These are phyloP conservation scores for Acanthamoeba healyi DNA, from an alignment of 208 protist species.

Conservation along the genomic window DNA sequence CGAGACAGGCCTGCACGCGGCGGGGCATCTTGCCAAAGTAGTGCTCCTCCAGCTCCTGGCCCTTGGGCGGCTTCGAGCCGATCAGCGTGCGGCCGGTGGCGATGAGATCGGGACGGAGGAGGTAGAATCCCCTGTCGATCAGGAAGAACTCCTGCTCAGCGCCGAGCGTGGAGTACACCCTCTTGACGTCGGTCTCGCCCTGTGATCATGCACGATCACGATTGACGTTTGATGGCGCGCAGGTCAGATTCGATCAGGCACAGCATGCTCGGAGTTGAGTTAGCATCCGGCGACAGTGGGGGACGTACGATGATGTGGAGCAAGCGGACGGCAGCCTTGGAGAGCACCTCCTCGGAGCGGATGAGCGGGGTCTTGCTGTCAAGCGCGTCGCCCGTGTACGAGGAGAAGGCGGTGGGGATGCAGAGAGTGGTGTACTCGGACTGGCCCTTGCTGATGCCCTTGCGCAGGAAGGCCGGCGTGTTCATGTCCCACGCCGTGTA, in stretches of 20 bases:
- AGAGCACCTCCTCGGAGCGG: conserved; percentile 84
- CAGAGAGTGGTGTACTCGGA: conserved; percentile 84
- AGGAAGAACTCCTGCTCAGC: conserved; percentile 93
- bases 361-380: conserved; percentile 93
- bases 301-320: conserved; percentile 61
- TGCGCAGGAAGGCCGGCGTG: conserved; percentile 88
- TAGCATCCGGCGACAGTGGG: too few relatives aligned
- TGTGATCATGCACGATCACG: background rate
- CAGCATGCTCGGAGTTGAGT: too few relatives aligned
- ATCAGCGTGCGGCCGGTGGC: conserved; percentile 89
- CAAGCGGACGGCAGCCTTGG: conserved; percentile 70
- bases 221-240: too few relatives aligned
- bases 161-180: conserved; percentile 78
- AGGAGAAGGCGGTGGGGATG: conserved; percentile 91
- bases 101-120: conserved; percentile 88
- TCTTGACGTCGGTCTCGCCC: conserved; percentile 67
- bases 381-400: conserved; percentile 90
- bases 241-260: too few relatives aligned
- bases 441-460: conserved; percentile 82
- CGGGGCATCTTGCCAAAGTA: conserved; percentile 89
- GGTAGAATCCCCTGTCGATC: conserved; percentile 88
- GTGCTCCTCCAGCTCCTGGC: conserved; percentile 91
- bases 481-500: conserved; percentile 93
- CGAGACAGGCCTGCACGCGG: conserved; percentile 78
- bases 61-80: conserved; percentile 85